These are phyloP conservation scores for Handroanthus guayacan DNA, from an alignment of 257 asterid genomes.

Conservation along the genomic window DNA sequence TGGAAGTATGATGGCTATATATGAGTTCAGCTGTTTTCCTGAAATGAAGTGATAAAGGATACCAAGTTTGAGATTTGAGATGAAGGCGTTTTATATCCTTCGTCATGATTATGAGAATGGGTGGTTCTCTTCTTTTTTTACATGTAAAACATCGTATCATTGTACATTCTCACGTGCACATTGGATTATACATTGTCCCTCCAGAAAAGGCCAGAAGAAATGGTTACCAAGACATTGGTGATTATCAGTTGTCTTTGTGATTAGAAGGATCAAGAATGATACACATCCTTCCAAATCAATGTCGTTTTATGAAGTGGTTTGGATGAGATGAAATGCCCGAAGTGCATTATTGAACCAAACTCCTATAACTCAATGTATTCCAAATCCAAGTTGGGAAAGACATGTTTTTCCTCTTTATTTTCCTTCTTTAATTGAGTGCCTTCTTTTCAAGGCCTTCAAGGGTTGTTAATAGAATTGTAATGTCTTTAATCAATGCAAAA, in stretches of 20 bases:
- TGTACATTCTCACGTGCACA: constrained; percentile 41
- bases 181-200: constrained; percentile 24
- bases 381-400: not conserved
- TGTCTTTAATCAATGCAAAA: not conserved
- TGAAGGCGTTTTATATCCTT: constrained; percentile 31
- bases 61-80: not conserved
- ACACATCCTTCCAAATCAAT: not conserved
- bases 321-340: not conserved
- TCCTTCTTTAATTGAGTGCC: too few relatives aligned
- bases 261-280: not conserved
- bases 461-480: not conserved
- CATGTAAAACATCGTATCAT: constrained; percentile 22
- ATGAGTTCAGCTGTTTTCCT: constrained; percentile 13
- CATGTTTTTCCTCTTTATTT: too few relatives aligned
- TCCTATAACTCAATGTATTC: not conserved
- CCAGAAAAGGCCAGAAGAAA: constrained; percentile 21
- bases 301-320: not conserved
- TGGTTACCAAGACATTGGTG: constrained; percentile 14
- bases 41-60: constrained; percentile 31
- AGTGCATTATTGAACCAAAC: not conserved
- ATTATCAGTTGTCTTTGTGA: constrained; percentile 10
- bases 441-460: too few relatives aligned
- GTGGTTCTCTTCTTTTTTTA: not conserved
- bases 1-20: constrained; percentile 56
- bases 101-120: constrained; percentile 9